Percentiles rank a stretch among this genome's conserved stretches.
These are phyloP conservation scores for Paramecium pentaurelia DNA, from an alignment of 73 alveolate species.

Conservation along the genomic window DNA sequence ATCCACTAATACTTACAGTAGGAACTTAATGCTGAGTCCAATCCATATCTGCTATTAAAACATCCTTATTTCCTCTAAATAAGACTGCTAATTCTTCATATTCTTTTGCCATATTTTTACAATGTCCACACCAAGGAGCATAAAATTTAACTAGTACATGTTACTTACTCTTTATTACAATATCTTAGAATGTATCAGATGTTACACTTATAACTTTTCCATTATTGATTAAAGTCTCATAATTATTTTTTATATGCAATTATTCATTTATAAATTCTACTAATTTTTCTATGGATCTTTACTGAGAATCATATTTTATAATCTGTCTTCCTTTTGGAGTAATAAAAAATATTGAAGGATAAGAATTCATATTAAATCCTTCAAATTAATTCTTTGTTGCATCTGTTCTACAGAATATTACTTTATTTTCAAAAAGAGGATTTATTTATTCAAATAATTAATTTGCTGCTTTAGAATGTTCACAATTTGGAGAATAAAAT, in stretches of 20 bases:
- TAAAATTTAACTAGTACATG: constrained; percentile 95
- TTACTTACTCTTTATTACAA: constrained; percentile 75
- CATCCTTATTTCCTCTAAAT: constrained; percentile 53
- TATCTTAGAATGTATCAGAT: background rate
- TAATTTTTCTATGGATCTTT: background rate
- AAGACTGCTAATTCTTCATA: constrained; percentile 82
- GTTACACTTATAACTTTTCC: background rate
- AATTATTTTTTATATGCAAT: background rate
- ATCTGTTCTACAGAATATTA: background rate
- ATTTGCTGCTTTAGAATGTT: background rate
- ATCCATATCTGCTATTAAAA: constrained; percentile 70
- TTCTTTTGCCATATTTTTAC: constrained; percentile 92
- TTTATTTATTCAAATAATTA: background rate
- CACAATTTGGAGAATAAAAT: background rate
- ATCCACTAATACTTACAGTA: constrained; percentile 44
- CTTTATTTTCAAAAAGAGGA: background rate
- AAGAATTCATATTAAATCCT: background rate
- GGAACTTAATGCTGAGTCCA: constrained; percentile 62
- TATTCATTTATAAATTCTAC: background rate
- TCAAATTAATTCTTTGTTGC: background rate
- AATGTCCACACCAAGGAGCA: constrained; percentile 99
- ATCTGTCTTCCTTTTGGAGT: background rate
- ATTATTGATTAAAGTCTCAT: background rate
- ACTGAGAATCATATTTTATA: background rate
- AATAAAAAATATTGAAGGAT: background rate